Evolutionary conservation across 768 basidiomycete species (phyloP).

Genomic region (Trametes sanguinea): DNA sequence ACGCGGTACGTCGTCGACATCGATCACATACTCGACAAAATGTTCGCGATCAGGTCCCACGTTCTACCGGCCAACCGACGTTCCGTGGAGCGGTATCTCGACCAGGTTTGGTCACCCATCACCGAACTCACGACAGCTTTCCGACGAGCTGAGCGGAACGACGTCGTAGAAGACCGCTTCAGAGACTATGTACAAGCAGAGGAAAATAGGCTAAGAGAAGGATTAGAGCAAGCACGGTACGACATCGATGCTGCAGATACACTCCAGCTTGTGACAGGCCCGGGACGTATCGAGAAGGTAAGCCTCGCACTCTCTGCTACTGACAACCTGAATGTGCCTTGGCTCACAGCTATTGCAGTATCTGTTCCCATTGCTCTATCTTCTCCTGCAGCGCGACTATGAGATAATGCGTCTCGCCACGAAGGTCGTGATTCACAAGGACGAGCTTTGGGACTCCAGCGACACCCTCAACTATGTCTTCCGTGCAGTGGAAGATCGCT

Average conservation of each 20-base stretch:
- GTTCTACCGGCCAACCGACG: constrained; percentile 26
- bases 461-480: constrained; percentile 27
- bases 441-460: constrained; percentile 32
- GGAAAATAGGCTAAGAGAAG: constrained; percentile 30
- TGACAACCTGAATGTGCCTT: not conserved
- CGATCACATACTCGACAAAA: constrained; percentile 15
- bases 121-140: constrained; percentile 18
- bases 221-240: constrained; percentile 33
- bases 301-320: not conserved
- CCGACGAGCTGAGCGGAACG: constrained; percentile 24
- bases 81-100: constrained; percentile 32
- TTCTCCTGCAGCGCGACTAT: constrained; percentile 38
- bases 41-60: constrained; percentile 17
- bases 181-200: constrained; percentile 27
- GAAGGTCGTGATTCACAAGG: constrained; percentile 30
- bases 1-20: constrained; percentile 19
- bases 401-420: constrained; percentile 35
- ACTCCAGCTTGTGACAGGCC: constrained; percentile 34
- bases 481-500: constrained; percentile 27
- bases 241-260: constrained; percentile 37
- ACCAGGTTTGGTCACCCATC: constrained; percentile 10
- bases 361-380: constrained; percentile 37
- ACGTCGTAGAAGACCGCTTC: constrained; percentile 29
- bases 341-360: constrained; percentile 27
- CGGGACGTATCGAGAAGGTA: constrained; percentile 39